A percentile compares a stretch with the other conserved stretches of the same genome.
These are phyloP conservation scores for Euphrasia confusa DNA, from an alignment of 257 asterid species.

Conservation along the genomic window DNA sequence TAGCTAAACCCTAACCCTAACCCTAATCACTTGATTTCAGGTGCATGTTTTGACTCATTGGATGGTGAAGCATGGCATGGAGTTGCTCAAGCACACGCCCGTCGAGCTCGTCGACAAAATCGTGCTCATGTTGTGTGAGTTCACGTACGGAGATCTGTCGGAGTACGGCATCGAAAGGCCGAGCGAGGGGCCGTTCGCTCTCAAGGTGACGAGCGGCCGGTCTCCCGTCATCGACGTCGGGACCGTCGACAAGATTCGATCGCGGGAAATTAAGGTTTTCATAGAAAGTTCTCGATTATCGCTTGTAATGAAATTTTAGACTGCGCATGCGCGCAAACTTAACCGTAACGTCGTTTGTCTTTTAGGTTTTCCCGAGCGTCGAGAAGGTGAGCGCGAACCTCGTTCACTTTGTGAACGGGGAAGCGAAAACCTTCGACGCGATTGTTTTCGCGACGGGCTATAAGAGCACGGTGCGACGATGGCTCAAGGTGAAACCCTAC, in stretches of 20 bases:
- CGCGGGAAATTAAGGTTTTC: slow-evolving; percentile 38
- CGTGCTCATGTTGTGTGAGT: slow-evolving; percentile 10
- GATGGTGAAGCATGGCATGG: slow-evolving; percentile 48
- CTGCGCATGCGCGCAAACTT: too few relatives aligned
- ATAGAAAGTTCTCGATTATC: too few relatives aligned
- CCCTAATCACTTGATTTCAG: slow-evolving; percentile 21
- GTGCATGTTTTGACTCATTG: slow-evolving; percentile 38
- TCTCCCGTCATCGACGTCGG: slow-evolving; percentile 62
- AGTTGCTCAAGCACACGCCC: slow-evolving; percentile 25
- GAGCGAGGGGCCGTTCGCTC: slow-evolving; percentile 39
- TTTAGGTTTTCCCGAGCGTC: slow-evolving; percentile 43
- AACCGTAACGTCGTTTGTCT: not conserved
- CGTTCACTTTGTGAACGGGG: slow-evolving; percentile 34
- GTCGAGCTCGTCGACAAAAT: slow-evolving; percentile 29
- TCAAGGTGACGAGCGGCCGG: slow-evolving; percentile 33
- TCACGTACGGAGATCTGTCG: slow-evolving; percentile 33
- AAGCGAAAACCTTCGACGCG: slow-evolving; percentile 27
- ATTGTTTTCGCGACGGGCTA: slow-evolving; percentile 60
- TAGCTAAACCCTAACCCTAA: too few relatives aligned
- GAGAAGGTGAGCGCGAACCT: slow-evolving; percentile 19
- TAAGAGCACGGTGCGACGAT: slow-evolving; percentile 38
- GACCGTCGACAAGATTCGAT: slow-evolving; percentile 34
- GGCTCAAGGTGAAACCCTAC: slow-evolving; percentile 39
- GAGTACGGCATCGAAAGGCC: slow-evolving; percentile 43
- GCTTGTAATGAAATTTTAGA: too few relatives aligned